Conservation (phyloP, 192 early-diverging fungal species). For the Rhizophagus clarus region DNA sequence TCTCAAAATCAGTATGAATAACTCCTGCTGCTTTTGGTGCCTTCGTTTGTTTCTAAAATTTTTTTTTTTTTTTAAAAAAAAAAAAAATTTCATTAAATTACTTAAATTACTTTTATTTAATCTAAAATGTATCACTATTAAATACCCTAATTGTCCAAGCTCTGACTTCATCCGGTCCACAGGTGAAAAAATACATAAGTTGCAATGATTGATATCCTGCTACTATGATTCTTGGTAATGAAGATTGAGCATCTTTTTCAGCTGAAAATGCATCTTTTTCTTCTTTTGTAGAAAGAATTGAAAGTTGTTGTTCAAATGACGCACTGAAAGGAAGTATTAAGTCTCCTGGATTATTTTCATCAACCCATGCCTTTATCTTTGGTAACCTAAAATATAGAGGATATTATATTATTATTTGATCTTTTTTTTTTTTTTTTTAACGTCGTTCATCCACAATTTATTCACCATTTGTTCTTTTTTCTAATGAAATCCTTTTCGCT, state of each 20-base stretch:
- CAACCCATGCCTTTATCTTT: constrained; percentile 92
- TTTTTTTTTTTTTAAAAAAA: background rate
- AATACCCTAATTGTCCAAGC: constrained; percentile 81
- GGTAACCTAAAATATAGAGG: constrained; percentile 50
- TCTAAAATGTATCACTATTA: background rate
- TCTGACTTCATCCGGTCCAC: constrained; percentile 87
- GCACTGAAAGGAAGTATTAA: constrained; percentile 91
- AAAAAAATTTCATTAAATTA: background rate
- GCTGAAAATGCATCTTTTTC: constrained; percentile 66
- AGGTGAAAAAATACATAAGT: constrained; percentile 95
- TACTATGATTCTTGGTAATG: constrained; percentile 88
- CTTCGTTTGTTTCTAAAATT: constrained; percentile 38
- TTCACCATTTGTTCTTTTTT: constrained; percentile 91
- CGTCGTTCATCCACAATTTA: background rate
- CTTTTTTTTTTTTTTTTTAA: background rate
- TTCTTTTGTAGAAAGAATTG: constrained; percentile 42
- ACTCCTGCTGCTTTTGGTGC: constrained; percentile 35
- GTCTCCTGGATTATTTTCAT: constrained; percentile 88
- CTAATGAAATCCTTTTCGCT: constrained; percentile 85
- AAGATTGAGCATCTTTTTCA: constrained; percentile 65
- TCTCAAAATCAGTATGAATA: constrained; percentile 87
- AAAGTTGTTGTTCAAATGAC: constrained; percentile 61
- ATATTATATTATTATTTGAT: background rate
- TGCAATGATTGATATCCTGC: constrained; percentile 88
- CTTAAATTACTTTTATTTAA: background rate